Evolutionary conservation across 768 basidiomycete genomes (phyloP), one percentile per base, ranked within the genome.

Genomic region (Xerocomus potaroensis): DNA sequence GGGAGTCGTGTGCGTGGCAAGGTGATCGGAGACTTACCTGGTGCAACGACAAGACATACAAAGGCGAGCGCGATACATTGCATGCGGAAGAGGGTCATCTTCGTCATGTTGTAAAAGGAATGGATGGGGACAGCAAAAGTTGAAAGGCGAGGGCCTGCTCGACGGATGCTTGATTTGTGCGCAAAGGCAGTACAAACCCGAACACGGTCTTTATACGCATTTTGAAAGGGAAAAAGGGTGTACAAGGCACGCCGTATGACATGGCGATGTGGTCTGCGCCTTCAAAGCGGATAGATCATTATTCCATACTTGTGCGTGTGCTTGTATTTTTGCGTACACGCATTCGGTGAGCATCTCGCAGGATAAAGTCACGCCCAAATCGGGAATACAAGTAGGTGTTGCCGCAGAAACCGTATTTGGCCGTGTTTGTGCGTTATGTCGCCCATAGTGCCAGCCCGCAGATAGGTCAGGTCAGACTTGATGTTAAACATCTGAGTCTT

Each of bases 281-380:
- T n/a, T 9, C 16, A 23, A 23, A 24, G 35, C 16, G 4, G 23
- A 4, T 12, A 24, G 7, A 16, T 18, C 2, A 11, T 3, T 6
- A n/a, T 38, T 38, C 36, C 37, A 47, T 35, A 38, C 16, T 29
- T 10, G 26, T 8, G 15, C 15, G 23, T 16, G 26, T 30, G 24
- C 43, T 56, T 58, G 58, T 59, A 56, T 48, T 52, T 42, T 12
- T 18, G 19, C 8, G 41, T 34, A 11, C 11, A 29, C 30, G 18
- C 10, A 9, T 5, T 8, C 16, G 14, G 8, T 8, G 33, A 8
- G 18, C 19, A 16, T 39, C 38, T 39, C n/a, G 8, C 7, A 27
- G 7, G 21, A 16, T 61, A 65, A 63, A 35, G 35, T 41, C 10
- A 61, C 51, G 44, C 4, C 62, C 54, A 66, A 65, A 66, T 61